Conservation (phyloP, 441 rosid genomes). For the Adansonia gregorii region DNA sequence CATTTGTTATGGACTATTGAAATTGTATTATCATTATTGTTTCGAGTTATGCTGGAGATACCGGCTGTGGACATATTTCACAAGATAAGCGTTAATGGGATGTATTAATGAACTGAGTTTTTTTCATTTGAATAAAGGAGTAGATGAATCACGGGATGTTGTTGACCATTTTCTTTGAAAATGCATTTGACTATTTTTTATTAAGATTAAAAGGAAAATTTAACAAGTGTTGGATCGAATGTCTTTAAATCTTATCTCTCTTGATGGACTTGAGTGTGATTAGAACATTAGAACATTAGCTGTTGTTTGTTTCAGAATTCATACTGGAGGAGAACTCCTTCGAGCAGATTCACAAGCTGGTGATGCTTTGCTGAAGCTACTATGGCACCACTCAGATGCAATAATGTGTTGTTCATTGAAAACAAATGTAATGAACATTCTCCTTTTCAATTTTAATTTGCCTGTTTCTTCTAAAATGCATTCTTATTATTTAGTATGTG, state of each 20-base stretch:
- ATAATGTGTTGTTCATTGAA: conserved; percentile 90
- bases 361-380: conserved; percentile 74
- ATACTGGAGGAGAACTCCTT: conserved; percentile 72
- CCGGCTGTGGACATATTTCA: background rate
- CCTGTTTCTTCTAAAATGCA: background rate
- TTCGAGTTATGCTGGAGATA: conserved; percentile 3
- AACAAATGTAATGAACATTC: conserved; percentile 53
- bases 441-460: background rate
- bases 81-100: background rate
- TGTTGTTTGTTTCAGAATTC: conserved; percentile 46
- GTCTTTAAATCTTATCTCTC: background rate
- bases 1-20: background rate
- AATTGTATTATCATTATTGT: background rate
- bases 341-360: conserved; percentile 53
- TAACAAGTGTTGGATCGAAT: background rate
- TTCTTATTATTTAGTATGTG: background rate
- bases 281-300: background rate
- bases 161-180: background rate
- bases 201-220: background rate
- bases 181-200: background rate
- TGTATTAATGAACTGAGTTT: background rate
- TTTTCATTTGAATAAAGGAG: background rate
- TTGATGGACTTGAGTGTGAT: background rate
- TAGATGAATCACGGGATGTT: background rate
- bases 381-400: conserved; percentile 87